Conservation (phyloP, 371 early-diverging fungal species). For the Parasitella parasitica region DNA sequence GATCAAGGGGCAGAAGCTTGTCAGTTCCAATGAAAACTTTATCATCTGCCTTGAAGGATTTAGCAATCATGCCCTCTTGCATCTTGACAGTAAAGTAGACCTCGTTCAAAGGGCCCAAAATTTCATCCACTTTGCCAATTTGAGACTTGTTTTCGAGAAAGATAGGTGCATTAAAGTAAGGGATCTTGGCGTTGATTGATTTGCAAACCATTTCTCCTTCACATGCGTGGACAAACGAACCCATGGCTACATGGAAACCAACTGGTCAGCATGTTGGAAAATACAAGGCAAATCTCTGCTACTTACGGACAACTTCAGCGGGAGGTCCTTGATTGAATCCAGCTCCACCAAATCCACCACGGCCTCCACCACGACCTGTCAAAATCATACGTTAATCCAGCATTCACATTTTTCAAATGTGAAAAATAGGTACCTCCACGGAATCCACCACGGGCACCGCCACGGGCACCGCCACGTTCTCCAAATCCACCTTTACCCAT, state of each 20-base stretch:
- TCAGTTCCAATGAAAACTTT: conserved; percentile 93
- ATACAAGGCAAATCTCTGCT: not conserved
- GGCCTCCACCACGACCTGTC: conserved; percentile 63
- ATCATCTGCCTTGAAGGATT: conserved; percentile 86
- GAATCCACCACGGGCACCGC: conserved; percentile 44
- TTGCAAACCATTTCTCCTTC: conserved; percentile 98
- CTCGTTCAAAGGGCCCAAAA: conserved; percentile 97
- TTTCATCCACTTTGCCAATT: conserved; percentile 99
- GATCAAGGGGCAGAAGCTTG: conserved; percentile 92
- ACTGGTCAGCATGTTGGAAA: no score
- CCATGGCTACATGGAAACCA: conserved; percentile 76
- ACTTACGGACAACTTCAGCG: conserved; percentile 72
- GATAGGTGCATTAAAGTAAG: conserved; percentile 99
- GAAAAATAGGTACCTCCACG: conserved; percentile 32
- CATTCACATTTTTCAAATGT: not conserved
- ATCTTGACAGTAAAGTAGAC: conserved; percentile 96
- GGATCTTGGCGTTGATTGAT: conserved; percentile 90
- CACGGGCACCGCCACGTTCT: conserved; percentile 37
- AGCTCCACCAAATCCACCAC: conserved; percentile 72
- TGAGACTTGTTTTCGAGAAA: conserved; percentile 96
- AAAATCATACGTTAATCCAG: conserved; percentile 10
- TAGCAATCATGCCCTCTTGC: conserved; percentile 90
- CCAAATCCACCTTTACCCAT: conserved; percentile 54
- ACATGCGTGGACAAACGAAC: conserved; percentile 91
- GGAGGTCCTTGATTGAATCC: conserved; percentile 71